Conservation (phyloP, 2,329 filamentous ascomycete genomes). For the Davidsoniella neocaledoniae region DNA sequence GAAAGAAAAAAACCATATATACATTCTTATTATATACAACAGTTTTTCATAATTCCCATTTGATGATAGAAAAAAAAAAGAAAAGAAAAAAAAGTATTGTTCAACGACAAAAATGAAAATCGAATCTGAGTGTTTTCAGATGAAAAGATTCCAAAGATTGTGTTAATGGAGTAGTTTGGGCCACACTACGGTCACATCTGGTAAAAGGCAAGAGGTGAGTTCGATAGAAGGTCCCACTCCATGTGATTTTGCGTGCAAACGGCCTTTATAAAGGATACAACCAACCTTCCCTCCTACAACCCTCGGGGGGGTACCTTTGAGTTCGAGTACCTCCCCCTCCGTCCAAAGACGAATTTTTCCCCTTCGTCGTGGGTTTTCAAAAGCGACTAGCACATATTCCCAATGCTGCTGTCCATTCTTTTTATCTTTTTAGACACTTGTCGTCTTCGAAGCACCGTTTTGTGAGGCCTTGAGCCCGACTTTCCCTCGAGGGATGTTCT, state of each 20-base stretch:
- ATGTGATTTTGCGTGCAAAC: constrained; percentile 14
- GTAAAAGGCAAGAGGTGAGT: constrained; percentile 69
- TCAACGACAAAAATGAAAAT: constrained; percentile 20
- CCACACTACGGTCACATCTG: constrained; percentile 56
- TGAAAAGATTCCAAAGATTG: constrained; percentile 31
- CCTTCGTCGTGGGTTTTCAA: no score
- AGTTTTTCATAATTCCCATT: not conserved
- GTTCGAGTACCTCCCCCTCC: no score
- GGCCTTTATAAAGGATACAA: constrained; percentile 1
- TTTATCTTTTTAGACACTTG: no score
- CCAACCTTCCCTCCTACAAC: no score
- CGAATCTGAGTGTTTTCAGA: constrained; percentile 23
- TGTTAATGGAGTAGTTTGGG: constrained; percentile 34
- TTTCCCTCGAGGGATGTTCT: no score
- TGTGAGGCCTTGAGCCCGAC: no score
- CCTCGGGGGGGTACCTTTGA: no score
- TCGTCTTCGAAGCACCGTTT: no score
- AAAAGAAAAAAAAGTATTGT: constrained; percentile 4
- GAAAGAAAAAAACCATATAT: no score
- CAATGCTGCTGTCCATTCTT: no score
- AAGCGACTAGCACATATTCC: no score
- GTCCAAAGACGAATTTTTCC: no score
- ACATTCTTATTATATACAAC: not conserved
- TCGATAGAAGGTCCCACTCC: constrained; percentile 57
- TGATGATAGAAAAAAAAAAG: constrained; percentile 8